Percentiles rank a stretch among this genome's conserved stretches.
These are phyloP conservation scores for Hypoxylon sp. DNA, from an alignment of 2,329 filamentous ascomycete species.

Conservation along the genomic window DNA sequence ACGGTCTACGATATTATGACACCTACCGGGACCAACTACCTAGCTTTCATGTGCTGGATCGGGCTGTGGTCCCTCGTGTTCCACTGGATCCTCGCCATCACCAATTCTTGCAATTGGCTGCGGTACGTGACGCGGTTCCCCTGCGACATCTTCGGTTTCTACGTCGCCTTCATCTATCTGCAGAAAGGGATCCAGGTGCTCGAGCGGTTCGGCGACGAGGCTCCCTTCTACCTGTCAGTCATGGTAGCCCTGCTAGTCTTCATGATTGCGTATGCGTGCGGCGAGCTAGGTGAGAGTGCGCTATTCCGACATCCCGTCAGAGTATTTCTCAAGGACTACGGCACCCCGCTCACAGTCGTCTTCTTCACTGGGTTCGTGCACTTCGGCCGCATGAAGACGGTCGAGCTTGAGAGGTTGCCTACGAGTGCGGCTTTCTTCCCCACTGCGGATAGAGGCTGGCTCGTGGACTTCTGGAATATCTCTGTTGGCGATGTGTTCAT, in stretches of 20 bases:
- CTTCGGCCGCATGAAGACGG: constrained; percentile 82
- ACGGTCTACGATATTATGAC: constrained; percentile 92
- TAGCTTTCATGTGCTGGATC: constrained; percentile 94
- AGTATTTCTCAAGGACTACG: constrained; percentile 91
- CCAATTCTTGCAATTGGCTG: constrained; percentile 90
- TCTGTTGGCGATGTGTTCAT: constrained; percentile 81
- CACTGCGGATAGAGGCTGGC: constrained; percentile 80
- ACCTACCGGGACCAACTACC: constrained; percentile 83
- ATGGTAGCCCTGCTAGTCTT: constrained; percentile 83
- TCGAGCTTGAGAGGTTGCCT: constrained; percentile 79
- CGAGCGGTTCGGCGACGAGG: constrained; percentile 77
- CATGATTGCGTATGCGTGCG: constrained; percentile 81
- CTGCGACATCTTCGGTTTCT: constrained; percentile 95
- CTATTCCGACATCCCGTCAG: constrained; percentile 82
- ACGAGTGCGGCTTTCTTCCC: constrained; percentile 85
- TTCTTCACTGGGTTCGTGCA: constrained; percentile 94
- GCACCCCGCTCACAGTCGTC: constrained; percentile 83
- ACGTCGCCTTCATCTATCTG: constrained; percentile 91
- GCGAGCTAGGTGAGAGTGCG: constrained; percentile 77
- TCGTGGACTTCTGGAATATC: constrained; percentile 87
- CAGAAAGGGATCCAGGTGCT: constrained; percentile 93
- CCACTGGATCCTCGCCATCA: constrained; percentile 86
- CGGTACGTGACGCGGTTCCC: constrained; percentile 92
- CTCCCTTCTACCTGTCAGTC: constrained; percentile 84
- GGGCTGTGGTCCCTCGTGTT: constrained; percentile 89